Conservation (phyloP, 2,329 filamentous ascomycete genomes). For the Apiospora sp. region DNA sequence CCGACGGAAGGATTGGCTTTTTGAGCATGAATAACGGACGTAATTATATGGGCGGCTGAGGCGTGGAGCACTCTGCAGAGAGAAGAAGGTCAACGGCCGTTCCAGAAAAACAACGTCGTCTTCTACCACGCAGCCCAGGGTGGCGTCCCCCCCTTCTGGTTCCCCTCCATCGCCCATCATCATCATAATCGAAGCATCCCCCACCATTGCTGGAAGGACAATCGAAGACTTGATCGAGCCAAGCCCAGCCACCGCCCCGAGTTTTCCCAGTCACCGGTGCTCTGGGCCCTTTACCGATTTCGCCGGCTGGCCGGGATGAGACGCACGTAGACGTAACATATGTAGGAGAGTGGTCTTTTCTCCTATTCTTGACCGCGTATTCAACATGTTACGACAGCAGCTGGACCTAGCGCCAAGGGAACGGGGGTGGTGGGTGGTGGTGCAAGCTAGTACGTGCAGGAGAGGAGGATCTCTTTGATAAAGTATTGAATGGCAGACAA, state of each 20-base stretch:
- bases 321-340: slow-evolving; percentile 6
- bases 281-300: not conserved
- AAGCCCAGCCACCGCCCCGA: not conserved
- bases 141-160: not conserved
- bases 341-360: not conserved
- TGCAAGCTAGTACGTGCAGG: slow-evolving; percentile 17
- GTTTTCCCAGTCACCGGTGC: slow-evolving; percentile 14
- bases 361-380: slow-evolving; percentile 15
- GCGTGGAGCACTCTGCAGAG: not conserved
- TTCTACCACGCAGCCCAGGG: not conserved
- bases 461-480: not conserved
- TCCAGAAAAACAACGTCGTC: slow-evolving; percentile 17
- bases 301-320: slow-evolving; percentile 2
- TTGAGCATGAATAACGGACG: slow-evolving; percentile 13
- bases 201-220: not conserved
- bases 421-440: slow-evolving; percentile 2
- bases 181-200: not conserved
- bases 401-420: slow-evolving; percentile 3
- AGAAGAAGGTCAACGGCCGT: not conserved
- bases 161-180: not conserved
- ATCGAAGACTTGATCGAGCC: slow-evolving; percentile 10
- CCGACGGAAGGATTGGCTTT: slow-evolving; percentile 11
- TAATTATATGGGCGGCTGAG: slow-evolving; percentile 12
- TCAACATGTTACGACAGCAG: slow-evolving; percentile 1
- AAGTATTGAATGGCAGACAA: slow-evolving; percentile 11